These are phyloP conservation scores for Pichia ethanolica DNA, from an alignment of 805 yeast genomes.

Conservation along the genomic window DNA sequence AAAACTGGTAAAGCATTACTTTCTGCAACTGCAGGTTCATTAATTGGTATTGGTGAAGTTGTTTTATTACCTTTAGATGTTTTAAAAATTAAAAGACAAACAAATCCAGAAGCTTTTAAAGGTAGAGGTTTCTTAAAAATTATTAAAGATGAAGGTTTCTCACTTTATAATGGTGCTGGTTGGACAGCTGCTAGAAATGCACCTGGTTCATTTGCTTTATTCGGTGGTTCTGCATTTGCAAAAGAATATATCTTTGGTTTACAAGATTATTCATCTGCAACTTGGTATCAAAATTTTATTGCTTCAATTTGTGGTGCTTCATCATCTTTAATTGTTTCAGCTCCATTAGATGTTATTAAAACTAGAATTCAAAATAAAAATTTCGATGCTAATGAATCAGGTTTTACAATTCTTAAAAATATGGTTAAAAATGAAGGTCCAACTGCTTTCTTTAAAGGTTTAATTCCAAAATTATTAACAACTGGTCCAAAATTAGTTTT, in stretches of 20 bases:
- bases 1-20: slow-evolving; percentile 96
- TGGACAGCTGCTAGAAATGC: slow-evolving; percentile 99
- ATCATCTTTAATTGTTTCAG: slow-evolving; percentile 91
- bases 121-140: slow-evolving; percentile 94
- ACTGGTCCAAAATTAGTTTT: slow-evolving; percentile 98
- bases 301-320: slow-evolving; percentile 96
- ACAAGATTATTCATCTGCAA: slow-evolving; percentile 79
- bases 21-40: slow-evolving; percentile 95
- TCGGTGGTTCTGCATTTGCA: slow-evolving; percentile 98
- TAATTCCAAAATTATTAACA: slow-evolving; percentile 91
- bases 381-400: slow-evolving; percentile 93
- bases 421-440: slow-evolving; percentile 89
- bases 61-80: slow-evolving; percentile 93
- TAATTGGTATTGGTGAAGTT: slow-evolving; percentile 97
- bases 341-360: slow-evolving; percentile 96
- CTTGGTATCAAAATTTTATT: slow-evolving; percentile 91
- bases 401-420: slow-evolving; percentile 85
- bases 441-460: slow-evolving; percentile 88
- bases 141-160: slow-evolving; percentile 83
- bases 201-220: slow-evolving; percentile 95
- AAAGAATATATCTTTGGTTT: slow-evolving; percentile 90
- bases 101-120: slow-evolving; percentile 98
- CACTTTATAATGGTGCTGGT: slow-evolving; percentile 97
- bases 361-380: slow-evolving; percentile 96
- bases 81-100: slow-evolving; percentile 95